Percentiles rank a stretch among this genome's conserved stretches.
phyloP scores from a whole-genome alignment of 352 stramenopile species.

The Phytophthora colocasiae region DNA sequence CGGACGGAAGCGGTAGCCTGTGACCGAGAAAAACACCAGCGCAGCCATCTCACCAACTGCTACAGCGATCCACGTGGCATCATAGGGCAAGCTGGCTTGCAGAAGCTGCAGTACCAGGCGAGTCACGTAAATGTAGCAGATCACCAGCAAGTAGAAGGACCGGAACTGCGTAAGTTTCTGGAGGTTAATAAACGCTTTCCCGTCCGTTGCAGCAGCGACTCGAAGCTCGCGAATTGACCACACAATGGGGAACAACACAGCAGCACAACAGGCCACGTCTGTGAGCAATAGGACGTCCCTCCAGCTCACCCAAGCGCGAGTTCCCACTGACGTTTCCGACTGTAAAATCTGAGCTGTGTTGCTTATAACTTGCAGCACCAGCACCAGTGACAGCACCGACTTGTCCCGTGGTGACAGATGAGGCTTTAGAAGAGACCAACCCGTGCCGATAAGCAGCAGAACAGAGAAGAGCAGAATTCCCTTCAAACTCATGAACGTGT shows the following conservation, averaged over 20 bases:
- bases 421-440: constrained; percentile 97
- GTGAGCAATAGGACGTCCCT: constrained; percentile 95
- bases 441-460: constrained; percentile 97
- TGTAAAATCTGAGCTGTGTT: constrained; percentile 94
- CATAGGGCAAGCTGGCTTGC: constrained; percentile 91
- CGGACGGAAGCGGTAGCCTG: constrained; percentile 93
- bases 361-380: constrained; percentile 93
- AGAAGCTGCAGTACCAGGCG: constrained; percentile 97
- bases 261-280: constrained; percentile 97
- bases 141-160: constrained; percentile 96
- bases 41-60: constrained; percentile 81
- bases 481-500: constrained; percentile 96
- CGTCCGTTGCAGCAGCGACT: constrained; percentile 84
- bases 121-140: constrained; percentile 99
- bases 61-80: constrained; percentile 79
- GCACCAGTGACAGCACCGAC: constrained; percentile 93
- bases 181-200: constrained; percentile 89
- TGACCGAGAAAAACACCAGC: constrained; percentile 93
- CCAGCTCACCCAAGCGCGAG: constrained; percentile 70
- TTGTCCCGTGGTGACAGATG: constrained; percentile 95
- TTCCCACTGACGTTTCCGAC: constrained; percentile 84
- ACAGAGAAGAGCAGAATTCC: constrained; percentile 97
- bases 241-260: constrained; percentile 97
- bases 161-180: constrained; percentile 96
- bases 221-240: constrained; percentile 93